Evolutionary conservation across 192 early-diverging fungal species (phyloP), one percentile per base, ranked within the genome.

Genomic region (Backusella mclennaniae): DNA sequence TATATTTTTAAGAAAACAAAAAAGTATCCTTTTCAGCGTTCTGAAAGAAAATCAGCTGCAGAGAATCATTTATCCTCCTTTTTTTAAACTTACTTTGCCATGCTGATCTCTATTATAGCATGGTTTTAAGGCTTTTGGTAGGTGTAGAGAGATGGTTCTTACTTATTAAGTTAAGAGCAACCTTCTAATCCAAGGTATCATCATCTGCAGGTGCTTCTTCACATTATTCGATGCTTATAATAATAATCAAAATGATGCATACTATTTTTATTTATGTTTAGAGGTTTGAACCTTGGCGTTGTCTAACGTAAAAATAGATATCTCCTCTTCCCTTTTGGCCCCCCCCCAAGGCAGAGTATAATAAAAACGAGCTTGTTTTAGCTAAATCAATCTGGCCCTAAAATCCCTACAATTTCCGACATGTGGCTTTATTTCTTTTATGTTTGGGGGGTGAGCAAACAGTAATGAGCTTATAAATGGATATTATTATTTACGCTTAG

Each of bases 401-500:
- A 29, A 49, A 63, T 63, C n/a, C 21, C 23, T 23, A 63, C 56
- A 63, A 29, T 63, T 63, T 29, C 56, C 56, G 56, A 63, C 56
- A 63, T 63, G 21, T 63, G 56, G 56, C 56, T 63, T 63, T 39
- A 39, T 39, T 39, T 63, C 26, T 26, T 29, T 14, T 29, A 29
- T 63, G 56, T 63, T 63, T 63, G 56, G 56, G 56, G 53, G 56
- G 56, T 29, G 12, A 12, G 56, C 11, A 23, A 12, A 63, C 56
- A 63, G 56, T 63, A 63, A 63, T 63, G 26, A 63, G 56, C 56
- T 63, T 63, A 63, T 29, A 63, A 29, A 63, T 63, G 56, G 56
- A 3, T 14, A 29, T 63, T 63, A 63, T 29, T 63, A 26, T 29
- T 29, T 63, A 29, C 7, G 26, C 56, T 14, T 14, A 29, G 53